phyloP scores from a whole-genome alignment of 106 monocot species.

The Cymbidium sinense region DNA sequence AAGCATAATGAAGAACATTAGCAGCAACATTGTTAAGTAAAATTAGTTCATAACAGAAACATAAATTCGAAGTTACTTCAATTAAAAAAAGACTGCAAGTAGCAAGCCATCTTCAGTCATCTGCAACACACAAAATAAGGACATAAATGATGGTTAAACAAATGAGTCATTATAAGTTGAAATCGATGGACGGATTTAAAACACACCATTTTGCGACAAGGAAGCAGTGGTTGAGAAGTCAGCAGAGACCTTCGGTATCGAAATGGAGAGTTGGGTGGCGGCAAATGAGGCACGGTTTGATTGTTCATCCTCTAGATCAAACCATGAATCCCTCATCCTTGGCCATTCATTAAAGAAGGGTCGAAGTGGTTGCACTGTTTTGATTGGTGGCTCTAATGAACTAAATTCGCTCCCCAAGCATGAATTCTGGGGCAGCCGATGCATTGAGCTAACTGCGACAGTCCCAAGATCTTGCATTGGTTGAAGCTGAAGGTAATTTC shows the following conservation, averaged over 20 bases:
- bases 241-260: slow-evolving; percentile 70
- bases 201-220: slow-evolving; percentile 52
- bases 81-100: neutral
- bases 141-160: neutral
- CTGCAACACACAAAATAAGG: neutral
- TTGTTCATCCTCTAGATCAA: slow-evolving; percentile 49
- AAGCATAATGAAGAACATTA: neutral
- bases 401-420: slow-evolving; percentile 42
- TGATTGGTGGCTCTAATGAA: slow-evolving; percentile 22
- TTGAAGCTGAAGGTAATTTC: slow-evolving; percentile 35
- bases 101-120: neutral
- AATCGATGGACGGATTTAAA: neutral
- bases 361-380: slow-evolving; percentile 41
- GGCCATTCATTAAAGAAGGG: slow-evolving; percentile 86
- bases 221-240: slow-evolving; percentile 69
- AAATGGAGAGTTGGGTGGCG: slow-evolving; percentile 73
- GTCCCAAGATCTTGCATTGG: slow-evolving; percentile 24
- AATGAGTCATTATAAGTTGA: neutral
- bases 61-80: neutral
- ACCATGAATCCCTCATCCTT: slow-evolving; percentile 46
- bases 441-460: slow-evolving; percentile 27
- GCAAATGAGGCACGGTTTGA: slow-evolving; percentile 42
- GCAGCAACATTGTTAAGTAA: neutral
- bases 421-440: slow-evolving; percentile 30
- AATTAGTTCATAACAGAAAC: neutral